Conservation (phyloP, 208 protist genomes). For the Wallacemonas collosoma region DNA sequence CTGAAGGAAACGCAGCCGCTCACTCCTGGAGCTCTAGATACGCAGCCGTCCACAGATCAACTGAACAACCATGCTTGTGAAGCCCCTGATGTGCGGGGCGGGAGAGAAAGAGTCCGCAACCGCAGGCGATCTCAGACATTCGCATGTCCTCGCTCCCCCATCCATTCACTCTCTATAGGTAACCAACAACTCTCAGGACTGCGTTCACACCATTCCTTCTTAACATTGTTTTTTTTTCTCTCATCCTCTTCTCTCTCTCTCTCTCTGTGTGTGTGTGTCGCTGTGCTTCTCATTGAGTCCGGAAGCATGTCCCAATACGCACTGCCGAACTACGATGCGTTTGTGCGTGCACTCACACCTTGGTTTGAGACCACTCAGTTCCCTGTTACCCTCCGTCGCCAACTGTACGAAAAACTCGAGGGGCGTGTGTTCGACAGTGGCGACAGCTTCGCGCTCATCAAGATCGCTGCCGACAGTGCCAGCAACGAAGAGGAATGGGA, state of each 20-base stretch:
- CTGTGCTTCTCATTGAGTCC: not conserved
- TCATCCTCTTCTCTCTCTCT: not conserved
- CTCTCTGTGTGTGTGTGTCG: not conserved
- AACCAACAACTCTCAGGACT: too few species aligned
- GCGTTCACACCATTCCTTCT: not conserved
- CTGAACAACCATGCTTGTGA: too few species aligned
- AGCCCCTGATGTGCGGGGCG: too few species aligned
- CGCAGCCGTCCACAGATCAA: too few species aligned
- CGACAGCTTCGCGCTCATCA: slow-evolving; percentile 36
- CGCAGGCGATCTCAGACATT: too few species aligned
- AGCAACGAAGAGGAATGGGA: not conserved
- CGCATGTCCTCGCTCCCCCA: too few species aligned
- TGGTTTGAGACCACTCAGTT: slow-evolving; percentile 43
- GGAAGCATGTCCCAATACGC: not conserved
- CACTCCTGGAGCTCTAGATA: too few species aligned
- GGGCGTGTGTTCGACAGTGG: slow-evolving; percentile 45
- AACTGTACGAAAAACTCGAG: slow-evolving; percentile 44
- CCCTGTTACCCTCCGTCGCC: slow-evolving; percentile 29
- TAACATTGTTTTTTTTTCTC: not conserved
- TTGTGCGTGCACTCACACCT: slow-evolving; percentile 27
- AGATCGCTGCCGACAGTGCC: slow-evolving; percentile 1
- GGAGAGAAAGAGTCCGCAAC: too few species aligned
- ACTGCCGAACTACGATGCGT: slow-evolving; percentile 35
- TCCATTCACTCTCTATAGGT: too few species aligned
- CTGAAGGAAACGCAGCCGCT: too few species aligned